Evolutionary conservation across 164 flowering plant species (phyloP).

Genomic region (Warburgia ugandensis): DNA sequence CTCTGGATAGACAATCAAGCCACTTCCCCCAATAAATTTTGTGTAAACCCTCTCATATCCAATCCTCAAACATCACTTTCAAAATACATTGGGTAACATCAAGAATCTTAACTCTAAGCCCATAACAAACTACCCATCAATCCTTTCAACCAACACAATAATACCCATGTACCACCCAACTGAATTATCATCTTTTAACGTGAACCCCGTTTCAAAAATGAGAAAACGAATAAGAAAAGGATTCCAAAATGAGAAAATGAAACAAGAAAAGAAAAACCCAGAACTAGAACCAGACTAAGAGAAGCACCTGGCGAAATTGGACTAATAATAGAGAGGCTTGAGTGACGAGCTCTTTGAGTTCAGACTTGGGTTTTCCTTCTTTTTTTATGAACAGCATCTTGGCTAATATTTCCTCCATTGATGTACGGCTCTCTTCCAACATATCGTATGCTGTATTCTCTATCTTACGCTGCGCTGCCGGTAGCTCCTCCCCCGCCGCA

Average conservation of each 20-base stretch:
- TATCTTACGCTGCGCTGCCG: not conserved
- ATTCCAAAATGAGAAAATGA: not conserved
- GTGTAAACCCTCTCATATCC: no score
- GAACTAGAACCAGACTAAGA: not conserved
- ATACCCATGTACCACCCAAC: no score
- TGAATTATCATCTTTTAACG: no score
- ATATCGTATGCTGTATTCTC: constrained; percentile 44
- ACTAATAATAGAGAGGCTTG: constrained; percentile 82
- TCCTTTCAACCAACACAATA: no score
- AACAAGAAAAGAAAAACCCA: not conserved
- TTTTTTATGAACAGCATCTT: constrained; percentile 69
- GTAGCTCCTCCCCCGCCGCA: not conserved
- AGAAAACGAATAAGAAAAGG: not conserved
- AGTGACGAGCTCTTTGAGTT: constrained; percentile 65
- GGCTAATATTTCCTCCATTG: constrained; percentile 76
- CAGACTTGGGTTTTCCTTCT: constrained; percentile 49
- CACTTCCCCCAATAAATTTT: no score
- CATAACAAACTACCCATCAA: no score
- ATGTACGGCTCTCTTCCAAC: constrained; percentile 48
- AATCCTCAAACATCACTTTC: no score
- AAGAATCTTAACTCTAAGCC: no score
- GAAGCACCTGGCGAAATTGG: constrained; percentile 71
- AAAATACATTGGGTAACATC: no score
- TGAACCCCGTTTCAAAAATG: no score
- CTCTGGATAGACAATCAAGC: no score